Evolutionary conservation across 2,329 filamentous ascomycete species (phyloP), one percentile per base, ranked within the genome.

Genomic region (Colletotrichum musae): DNA sequence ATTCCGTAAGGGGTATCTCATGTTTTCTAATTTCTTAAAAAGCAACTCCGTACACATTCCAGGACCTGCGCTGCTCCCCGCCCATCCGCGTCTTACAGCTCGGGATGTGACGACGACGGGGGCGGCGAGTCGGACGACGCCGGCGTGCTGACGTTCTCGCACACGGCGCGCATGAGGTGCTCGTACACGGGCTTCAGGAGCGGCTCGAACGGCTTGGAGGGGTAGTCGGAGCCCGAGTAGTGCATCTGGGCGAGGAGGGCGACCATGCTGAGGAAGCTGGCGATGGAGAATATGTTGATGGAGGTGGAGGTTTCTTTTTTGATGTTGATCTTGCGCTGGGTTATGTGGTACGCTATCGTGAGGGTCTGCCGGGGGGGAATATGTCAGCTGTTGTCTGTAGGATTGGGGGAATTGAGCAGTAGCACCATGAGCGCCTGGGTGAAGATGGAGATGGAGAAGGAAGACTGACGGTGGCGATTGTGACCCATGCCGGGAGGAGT

Each of bases 281-380:
- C 91, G 71, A 93, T 89, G 59, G 91, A 93, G 77, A 94, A 93
- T 72, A 94, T 90, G 73, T 91, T 90, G 72, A 94, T 87, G n/a
- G 92, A 93, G 10, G 92, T 92, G 54, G 90, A 90, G 1, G 92
- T 94, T 81, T 94, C 92, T 76, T 93, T 93, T 75, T 91, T 89
- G 74, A 94, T 94, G 75, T 91, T 93, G 77, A 94, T 92, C 76
- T 92, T 92, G 74, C 92, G 91, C 79, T 94, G 91, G 15, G 91
- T 93, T 70, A 92, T 85, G 78, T 94, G 92, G 80, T 95, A 94
- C 73, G 92, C 86, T 62, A 92, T 86, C 2, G 93, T 94, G 48
- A 94, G 82, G 50, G 90, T 92, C 90, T 92, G 74, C 2, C 12
- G n/a, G 65, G 5, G 2, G 18, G 54, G 57, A 58, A 58, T 50